Percentiles rank a stretch among this genome's conserved stretches.
Evolutionary conservation across 192 early-diverging fungal species (phyloP).

Genomic region (Paraglomus occultum): DNA sequence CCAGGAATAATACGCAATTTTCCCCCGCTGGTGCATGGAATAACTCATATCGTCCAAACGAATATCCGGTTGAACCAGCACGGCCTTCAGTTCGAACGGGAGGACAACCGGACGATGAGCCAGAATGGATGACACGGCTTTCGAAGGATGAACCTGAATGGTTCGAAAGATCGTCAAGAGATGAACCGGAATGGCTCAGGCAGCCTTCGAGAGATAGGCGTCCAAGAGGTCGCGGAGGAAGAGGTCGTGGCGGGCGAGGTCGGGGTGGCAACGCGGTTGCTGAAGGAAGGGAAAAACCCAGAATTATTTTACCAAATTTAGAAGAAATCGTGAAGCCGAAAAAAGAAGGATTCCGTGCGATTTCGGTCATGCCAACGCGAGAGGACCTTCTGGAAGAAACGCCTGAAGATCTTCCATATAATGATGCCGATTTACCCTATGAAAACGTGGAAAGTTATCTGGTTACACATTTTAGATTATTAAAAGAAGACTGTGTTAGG

Average conservation of each 20-base stretch:
- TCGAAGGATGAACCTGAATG: too few species aligned
- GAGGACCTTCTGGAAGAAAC: background rate
- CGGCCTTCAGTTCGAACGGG: too few species aligned
- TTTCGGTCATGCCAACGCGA: conserved; percentile 14
- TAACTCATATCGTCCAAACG: too few species aligned
- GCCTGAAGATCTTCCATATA: conserved; percentile 41
- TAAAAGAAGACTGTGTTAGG: conserved; percentile 53
- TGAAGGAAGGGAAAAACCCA: background rate
- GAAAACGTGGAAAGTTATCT: conserved; percentile 49
- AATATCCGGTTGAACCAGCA: too few species aligned
- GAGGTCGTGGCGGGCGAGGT: background rate
- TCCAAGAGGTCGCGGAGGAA: too few species aligned
- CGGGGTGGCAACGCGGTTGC: background rate
- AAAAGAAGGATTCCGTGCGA: conserved; percentile 19
- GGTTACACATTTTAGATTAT: conserved; percentile 47
- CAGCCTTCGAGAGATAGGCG: too few species aligned
- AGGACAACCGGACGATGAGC: too few species aligned
- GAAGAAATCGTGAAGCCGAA: background rate
- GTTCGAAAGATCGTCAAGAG: too few species aligned
- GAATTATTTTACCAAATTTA: background rate
- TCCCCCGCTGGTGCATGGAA: too few species aligned
- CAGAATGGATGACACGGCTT: too few species aligned
- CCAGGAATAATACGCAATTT: too few species aligned
- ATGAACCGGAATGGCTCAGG: too few species aligned
- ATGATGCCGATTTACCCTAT: conserved; percentile 41